A percentile compares a stretch with the other conserved stretches of the same genome.
phyloP scores from a whole-genome alignment of 352 stramenopile species.

The Phytophthora citricola region DNA sequence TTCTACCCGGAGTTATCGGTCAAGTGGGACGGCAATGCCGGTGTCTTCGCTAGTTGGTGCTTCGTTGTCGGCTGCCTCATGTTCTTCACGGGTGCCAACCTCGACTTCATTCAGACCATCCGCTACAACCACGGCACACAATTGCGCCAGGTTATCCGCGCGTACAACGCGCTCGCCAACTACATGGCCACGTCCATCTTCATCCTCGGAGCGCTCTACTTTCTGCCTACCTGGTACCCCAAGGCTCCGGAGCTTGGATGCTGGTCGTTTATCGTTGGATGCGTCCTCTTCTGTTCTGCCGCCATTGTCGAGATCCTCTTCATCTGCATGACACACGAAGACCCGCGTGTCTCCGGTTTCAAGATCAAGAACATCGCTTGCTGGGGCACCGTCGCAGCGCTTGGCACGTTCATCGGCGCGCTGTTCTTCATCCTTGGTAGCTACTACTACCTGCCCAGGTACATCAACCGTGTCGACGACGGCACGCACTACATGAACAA shows the following conservation, averaged over 20 bases:
- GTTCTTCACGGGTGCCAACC: slow-evolving; percentile 71
- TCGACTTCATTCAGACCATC: slow-evolving; percentile 78
- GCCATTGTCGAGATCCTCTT: slow-evolving; percentile 73
- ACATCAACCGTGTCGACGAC: slow-evolving; percentile 66
- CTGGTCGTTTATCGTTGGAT: slow-evolving; percentile 79
- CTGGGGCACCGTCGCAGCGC: slow-evolving; percentile 55
- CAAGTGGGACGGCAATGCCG: slow-evolving; percentile 64
- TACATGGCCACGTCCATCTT: slow-evolving; percentile 77
- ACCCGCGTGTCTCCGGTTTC: slow-evolving; percentile 53
- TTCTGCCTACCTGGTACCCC: slow-evolving; percentile 76
- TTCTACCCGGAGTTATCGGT: slow-evolving; percentile 82
- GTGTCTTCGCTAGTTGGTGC: slow-evolving; percentile 67
- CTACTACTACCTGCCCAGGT: slow-evolving; percentile 84
- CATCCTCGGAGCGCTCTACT: slow-evolving; percentile 81
- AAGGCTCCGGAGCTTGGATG: slow-evolving; percentile 72
- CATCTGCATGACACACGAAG: slow-evolving; percentile 65
- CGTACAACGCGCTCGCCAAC: slow-evolving; percentile 69
- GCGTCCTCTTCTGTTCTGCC: slow-evolving; percentile 66
- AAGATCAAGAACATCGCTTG: slow-evolving; percentile 60
- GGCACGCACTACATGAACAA: slow-evolving; percentile 77
- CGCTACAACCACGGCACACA: slow-evolving; percentile 60
- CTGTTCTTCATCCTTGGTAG: slow-evolving; percentile 81
- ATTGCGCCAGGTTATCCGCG: slow-evolving; percentile 58
- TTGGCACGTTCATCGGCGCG: slow-evolving; percentile 70
- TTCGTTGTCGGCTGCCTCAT: slow-evolving; percentile 79